A percentile compares a stretch with the other conserved stretches of the same genome.
Conservation (phyloP, 805 yeast species). For the Naumovozyma castellii region DNA sequence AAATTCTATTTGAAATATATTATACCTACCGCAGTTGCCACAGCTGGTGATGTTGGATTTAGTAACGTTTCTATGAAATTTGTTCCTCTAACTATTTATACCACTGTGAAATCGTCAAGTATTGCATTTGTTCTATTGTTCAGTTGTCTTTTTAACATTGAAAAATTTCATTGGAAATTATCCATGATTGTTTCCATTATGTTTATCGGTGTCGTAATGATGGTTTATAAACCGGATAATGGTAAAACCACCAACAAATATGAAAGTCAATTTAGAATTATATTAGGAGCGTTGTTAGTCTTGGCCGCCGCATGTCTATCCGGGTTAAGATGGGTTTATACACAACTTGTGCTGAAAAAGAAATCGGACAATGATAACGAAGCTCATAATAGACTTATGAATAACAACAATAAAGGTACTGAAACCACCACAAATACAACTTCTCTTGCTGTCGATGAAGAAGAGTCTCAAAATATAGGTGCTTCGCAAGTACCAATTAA, state of each 20-base stretch:
- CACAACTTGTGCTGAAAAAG: conserved; percentile 66
- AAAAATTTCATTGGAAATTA: conserved; percentile 59
- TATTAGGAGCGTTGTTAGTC: conserved; percentile 64
- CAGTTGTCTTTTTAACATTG: conserved; percentile 74
- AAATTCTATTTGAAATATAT: conserved; percentile 43
- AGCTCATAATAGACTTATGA: too few species aligned
- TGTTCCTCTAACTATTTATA: conserved; percentile 75
- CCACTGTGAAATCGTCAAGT: conserved; percentile 86
- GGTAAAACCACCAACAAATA: conserved; percentile 9
- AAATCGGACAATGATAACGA: conserved; percentile 35
- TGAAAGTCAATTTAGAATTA: conserved; percentile 10
- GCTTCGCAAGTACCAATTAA: not conserved
- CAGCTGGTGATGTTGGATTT: conserved; percentile 89
- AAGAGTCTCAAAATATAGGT: conserved; percentile 1
- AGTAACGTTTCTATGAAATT: conserved; percentile 76
- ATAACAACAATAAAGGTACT: not conserved
- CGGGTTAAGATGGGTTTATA: conserved; percentile 91
- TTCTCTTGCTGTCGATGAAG: not conserved
- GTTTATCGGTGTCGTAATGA: conserved; percentile 78
- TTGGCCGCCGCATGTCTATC: conserved; percentile 70
- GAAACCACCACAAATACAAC: not conserved
- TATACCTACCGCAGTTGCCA: conserved; percentile 77
- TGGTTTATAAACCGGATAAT: conserved; percentile 52
- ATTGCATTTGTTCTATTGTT: conserved; percentile 82
- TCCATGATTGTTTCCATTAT: conserved; percentile 63